Conservation (phyloP, 1,284 basidiomycete genomes). For the Ganoderma sinense region DNA sequence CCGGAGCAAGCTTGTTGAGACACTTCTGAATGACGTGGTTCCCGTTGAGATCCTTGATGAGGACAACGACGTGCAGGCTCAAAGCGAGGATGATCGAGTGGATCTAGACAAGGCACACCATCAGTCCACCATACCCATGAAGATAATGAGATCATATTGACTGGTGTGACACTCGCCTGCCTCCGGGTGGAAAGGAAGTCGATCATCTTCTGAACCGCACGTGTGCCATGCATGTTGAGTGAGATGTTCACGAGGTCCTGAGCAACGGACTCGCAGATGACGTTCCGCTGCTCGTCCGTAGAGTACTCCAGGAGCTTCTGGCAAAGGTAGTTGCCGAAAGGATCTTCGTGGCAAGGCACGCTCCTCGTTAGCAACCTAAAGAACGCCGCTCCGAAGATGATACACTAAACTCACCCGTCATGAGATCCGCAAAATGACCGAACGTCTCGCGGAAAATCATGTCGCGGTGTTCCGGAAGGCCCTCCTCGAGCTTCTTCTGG, state of each 20-base stretch:
- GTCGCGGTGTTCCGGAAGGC: constrained; percentile 92
- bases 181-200: constrained; percentile 97
- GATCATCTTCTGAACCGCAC: constrained; percentile 99
- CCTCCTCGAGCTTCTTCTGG: constrained; percentile 99
- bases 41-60: constrained; percentile 99
- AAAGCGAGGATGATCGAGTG: constrained; percentile 97
- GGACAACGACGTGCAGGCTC: constrained; percentile 96
- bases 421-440: constrained; percentile 96
- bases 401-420: constrained; percentile 76
- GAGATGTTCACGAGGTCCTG: constrained; percentile 98
- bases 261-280: constrained; percentile 97
- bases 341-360: constrained; percentile 63
- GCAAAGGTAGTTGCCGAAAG: constrained; percentile 99
- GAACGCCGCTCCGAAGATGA: constrained; percentile 11
- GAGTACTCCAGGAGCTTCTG: constrained; percentile 98
- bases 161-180: constrained; percentile 69
- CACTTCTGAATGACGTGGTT: constrained; percentile 99
- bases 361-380: constrained; percentile 6
- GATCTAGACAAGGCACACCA: constrained; percentile 84
- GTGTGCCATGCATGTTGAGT: constrained; percentile 99
- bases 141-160: constrained; percentile 42
- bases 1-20: constrained; percentile 95
- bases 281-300: constrained; percentile 96
- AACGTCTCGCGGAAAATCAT: constrained; percentile 99
- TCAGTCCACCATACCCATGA: constrained; percentile 67